Percentiles rank a stretch among this genome's conserved stretches.
Conservation (phyloP, 208 protist genomes). For the Trypanosoma theileri region DNA sequence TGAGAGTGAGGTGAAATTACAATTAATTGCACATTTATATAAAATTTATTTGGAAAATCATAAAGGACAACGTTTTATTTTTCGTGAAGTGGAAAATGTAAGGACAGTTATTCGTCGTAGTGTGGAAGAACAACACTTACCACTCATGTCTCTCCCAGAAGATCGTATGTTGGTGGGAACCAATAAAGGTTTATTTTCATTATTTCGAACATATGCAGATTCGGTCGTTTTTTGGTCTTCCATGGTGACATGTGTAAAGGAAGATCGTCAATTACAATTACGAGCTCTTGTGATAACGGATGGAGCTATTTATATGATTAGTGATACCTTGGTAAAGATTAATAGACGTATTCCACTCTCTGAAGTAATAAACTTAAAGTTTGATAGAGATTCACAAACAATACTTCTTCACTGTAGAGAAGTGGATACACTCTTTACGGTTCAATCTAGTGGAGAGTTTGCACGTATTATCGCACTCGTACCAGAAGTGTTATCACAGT, state of each 20-base stretch:
- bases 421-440: slow-evolving; percentile 49
- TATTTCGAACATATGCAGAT: slow-evolving; percentile 45
- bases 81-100: slow-evolving; percentile 39
- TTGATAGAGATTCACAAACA: slow-evolving; percentile 50
- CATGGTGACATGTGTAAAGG: slow-evolving; percentile 36
- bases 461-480: slow-evolving; percentile 34
- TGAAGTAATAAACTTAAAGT: slow-evolving; percentile 38
- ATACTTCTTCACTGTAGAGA: slow-evolving; percentile 45
- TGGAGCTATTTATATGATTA: slow-evolving; percentile 46
- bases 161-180: slow-evolving; percentile 34
- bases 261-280: slow-evolving; percentile 34
- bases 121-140: slow-evolving; percentile 39
- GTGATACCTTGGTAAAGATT: slow-evolving; percentile 39
- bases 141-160: slow-evolving; percentile 30
- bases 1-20: slow-evolving; percentile 40
- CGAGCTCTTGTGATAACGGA: slow-evolving; percentile 53
- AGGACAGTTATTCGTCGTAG: slow-evolving; percentile 40
- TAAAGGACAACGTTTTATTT: slow-evolving; percentile 42
- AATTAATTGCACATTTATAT: slow-evolving; percentile 68
- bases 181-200: slow-evolving; percentile 34
- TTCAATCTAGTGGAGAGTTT: slow-evolving; percentile 56
- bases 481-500: slow-evolving; percentile 27
- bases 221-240: slow-evolving; percentile 56
- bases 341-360: slow-evolving; percentile 36
- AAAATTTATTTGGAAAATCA: slow-evolving; percentile 33